Conservation (phyloP, 2,329 filamentous ascomycete genomes). For the Curvularia verruculosa region DNA sequence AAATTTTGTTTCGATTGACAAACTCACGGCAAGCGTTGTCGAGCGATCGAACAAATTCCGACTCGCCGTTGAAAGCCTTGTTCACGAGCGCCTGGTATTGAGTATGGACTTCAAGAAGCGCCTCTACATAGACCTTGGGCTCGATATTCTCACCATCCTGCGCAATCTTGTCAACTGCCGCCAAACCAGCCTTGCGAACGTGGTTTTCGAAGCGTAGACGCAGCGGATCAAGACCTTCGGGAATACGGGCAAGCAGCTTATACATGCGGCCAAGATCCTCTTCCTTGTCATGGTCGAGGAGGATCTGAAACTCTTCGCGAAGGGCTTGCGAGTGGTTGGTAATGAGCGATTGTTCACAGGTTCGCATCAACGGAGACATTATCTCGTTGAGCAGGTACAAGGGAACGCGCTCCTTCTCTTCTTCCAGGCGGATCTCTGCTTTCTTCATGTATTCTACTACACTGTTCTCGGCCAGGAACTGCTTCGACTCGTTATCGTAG, state of each 20-base stretch:
- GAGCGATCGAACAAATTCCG: conserved; percentile 92
- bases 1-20: conserved; percentile 96
- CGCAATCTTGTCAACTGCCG: conserved; percentile 89
- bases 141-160: conserved; percentile 88
- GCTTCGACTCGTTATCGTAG: conserved; percentile 89
- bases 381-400: conserved; percentile 94
- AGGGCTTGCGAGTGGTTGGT: conserved; percentile 84
- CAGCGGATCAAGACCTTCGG: conserved; percentile 88
- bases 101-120: conserved; percentile 89
- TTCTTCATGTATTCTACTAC: conserved; percentile 99
- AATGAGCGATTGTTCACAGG: conserved; percentile 88
- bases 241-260: conserved; percentile 83
- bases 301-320: conserved; percentile 91
- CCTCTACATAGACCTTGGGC: conserved; percentile 95
- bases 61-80: conserved; percentile 90
- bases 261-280: conserved; percentile 98
- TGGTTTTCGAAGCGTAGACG: conserved; percentile 88
- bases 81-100: conserved; percentile 92
- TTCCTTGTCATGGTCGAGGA: conserved; percentile 91
- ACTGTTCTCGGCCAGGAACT: conserved; percentile 94
- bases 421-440: conserved; percentile 83
- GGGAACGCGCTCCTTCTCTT: conserved; percentile 92
- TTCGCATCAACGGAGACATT: conserved; percentile 78
- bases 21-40: conserved; percentile 98
- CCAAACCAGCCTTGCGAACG: conserved; percentile 85